Conservation (phyloP, 352 stramenopile species). For the Pythium aphanidermatum region DNA sequence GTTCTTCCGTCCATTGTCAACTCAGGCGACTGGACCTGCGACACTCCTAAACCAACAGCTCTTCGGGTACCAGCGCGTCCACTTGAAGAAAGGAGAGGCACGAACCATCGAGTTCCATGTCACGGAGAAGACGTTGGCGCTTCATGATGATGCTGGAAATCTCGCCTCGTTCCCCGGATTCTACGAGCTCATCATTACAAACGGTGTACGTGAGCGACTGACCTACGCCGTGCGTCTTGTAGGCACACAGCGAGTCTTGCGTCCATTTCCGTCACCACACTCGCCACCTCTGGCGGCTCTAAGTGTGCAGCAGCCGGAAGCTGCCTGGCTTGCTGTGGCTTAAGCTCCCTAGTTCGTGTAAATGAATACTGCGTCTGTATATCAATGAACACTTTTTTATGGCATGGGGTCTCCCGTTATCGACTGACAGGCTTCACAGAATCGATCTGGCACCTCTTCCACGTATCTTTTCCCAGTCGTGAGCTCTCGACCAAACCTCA, state of each 20-base stretch:
- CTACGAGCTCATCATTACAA: slow-evolving; percentile 72
- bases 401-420: no score
- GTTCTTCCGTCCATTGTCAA: slow-evolving; percentile 63
- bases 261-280: slow-evolving; percentile 21
- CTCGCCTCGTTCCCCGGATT: slow-evolving; percentile 51
- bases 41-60: slow-evolving; percentile 72
- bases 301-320: no score
- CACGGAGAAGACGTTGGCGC: slow-evolving; percentile 36
- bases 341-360: no score
- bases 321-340: no score
- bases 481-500: slow-evolving; percentile 29
- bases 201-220: slow-evolving; percentile 59
- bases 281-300: neutral
- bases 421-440: slow-evolving; percentile 41
- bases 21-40: slow-evolving; percentile 46
- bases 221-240: slow-evolving; percentile 57
- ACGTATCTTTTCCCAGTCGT: slow-evolving; percentile 28
- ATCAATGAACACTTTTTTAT: no score
- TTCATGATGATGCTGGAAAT: slow-evolving; percentile 54
- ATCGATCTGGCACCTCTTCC: slow-evolving; percentile 42
- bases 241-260: slow-evolving; percentile 36
- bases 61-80: slow-evolving; percentile 61
- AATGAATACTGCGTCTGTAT: no score
- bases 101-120: slow-evolving; percentile 38
- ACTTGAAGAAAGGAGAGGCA: slow-evolving; percentile 29